phyloP scores from a whole-genome alignment of 1,139 yeast genomes.

The Geotrichum restrictum region DNA sequence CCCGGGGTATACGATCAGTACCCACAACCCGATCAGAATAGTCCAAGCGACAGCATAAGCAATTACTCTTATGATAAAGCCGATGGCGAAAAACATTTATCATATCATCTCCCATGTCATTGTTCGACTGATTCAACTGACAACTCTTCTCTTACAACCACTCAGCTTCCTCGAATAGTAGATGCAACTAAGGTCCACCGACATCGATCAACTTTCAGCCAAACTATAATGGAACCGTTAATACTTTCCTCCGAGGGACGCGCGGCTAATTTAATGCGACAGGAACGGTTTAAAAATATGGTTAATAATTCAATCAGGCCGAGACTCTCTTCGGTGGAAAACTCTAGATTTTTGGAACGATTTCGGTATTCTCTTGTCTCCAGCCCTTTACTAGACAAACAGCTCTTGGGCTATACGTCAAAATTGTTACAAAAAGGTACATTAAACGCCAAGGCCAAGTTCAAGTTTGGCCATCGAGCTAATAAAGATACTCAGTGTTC shows the following conservation, averaged over 20 bases:
- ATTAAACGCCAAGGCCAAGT: neutral
- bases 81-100: too few relatives aligned
- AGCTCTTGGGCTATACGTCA: neutral
- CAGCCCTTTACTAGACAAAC: slow-evolving; percentile 43
- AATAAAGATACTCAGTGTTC: neutral
- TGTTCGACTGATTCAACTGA: too few relatives aligned
- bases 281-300: slow-evolving; percentile 29
- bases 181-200: neutral
- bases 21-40: neutral
- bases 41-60: too few relatives aligned
- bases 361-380: slow-evolving; percentile 45
- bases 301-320: slow-evolving; percentile 32
- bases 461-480: neutral
- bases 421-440: neutral
- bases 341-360: slow-evolving; percentile 42
- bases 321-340: slow-evolving; percentile 34
- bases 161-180: too few relatives aligned
- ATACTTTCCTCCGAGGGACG: slow-evolving; percentile 22
- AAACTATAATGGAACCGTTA: slow-evolving; percentile 26
- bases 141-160: too few relatives aligned
- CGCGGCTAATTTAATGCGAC: slow-evolving; percentile 25
- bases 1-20: neutral
- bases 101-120: too few relatives aligned
- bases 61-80: too few relatives aligned
- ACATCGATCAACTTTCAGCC: slow-evolving; percentile 12